A percentile compares a stretch with the other conserved stretches of the same genome.
These are phyloP conservation scores for Botrytis hyacinthi DNA, from an alignment of 2,329 filamentous ascomycete species.

Conservation along the genomic window DNA sequence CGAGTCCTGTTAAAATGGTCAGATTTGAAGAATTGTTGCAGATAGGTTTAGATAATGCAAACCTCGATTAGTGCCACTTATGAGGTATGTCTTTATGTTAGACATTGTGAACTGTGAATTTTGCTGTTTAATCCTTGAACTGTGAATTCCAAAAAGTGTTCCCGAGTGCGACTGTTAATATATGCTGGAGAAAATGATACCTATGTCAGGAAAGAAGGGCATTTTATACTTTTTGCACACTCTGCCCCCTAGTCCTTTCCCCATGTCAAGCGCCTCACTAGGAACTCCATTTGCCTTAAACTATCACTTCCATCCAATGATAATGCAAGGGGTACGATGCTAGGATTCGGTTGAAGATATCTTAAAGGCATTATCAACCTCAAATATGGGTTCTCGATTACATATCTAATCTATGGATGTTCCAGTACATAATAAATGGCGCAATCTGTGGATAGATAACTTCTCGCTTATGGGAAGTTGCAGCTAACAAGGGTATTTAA, in stretches of 20 bases:
- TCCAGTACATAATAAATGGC: no score
- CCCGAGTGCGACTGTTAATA: no score
- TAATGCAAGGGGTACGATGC: background rate
- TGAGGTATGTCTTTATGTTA: constrained; percentile 22
- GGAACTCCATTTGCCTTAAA: background rate
- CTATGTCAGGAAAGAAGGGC: background rate
- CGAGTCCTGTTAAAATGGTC: constrained; percentile 32
- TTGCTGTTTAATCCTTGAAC: background rate
- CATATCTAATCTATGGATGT: no score
- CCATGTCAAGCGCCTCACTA: background rate
- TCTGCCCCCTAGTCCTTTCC: background rate
- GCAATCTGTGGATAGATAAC: no score
- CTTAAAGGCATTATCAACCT: background rate
- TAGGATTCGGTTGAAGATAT: background rate
- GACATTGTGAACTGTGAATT: constrained; percentile 8
- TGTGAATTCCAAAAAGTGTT: background rate
- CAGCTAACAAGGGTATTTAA: background rate
- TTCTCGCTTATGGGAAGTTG: no score
- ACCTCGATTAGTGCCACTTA: constrained; percentile 44
- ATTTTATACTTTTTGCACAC: background rate
- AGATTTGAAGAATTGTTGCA: background rate
- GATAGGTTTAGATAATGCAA: background rate
- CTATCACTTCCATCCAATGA: background rate
- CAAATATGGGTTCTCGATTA: no score
- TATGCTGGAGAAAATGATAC: background rate